Percentiles rank a stretch among this genome's conserved stretches.
phyloP scores from a whole-genome alignment of 1,139 yeast species.

The Pichia sp. region DNA sequence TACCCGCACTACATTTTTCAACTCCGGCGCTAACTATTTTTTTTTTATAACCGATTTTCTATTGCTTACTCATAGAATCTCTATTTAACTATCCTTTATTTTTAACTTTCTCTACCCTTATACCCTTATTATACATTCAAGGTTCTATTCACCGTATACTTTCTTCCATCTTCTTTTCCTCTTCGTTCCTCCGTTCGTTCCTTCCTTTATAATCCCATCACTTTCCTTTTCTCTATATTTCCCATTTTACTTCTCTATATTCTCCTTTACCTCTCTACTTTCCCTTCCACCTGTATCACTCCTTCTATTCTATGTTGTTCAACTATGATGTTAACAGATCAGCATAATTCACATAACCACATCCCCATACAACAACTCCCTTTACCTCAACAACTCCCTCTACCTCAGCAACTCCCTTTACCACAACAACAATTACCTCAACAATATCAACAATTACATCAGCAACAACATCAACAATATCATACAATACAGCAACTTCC shows the following conservation, averaged over 20 bases:
- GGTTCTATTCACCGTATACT: no score
- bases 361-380: background rate
- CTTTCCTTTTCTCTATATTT: background rate
- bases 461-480: background rate
- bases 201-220: background rate
- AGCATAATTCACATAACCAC: background rate
- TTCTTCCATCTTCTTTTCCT: background rate
- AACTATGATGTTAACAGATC: background rate
- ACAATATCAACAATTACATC: background rate
- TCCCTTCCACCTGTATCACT: background rate
- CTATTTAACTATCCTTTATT: no score
- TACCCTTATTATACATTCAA: no score
- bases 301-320: background rate
- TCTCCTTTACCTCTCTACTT: background rate
- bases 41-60: no score
- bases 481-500: background rate
- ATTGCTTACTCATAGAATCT: no score
- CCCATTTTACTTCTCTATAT: background rate
- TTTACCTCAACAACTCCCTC: background rate
- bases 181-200: background rate
- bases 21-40: no score
- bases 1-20: no score
- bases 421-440: background rate
- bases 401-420: background rate
- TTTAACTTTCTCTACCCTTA: no score